These are phyloP conservation scores for Monascus purpureus DNA, from an alignment of 495 filamentous ascomycete genomes.

Conservation along the genomic window DNA sequence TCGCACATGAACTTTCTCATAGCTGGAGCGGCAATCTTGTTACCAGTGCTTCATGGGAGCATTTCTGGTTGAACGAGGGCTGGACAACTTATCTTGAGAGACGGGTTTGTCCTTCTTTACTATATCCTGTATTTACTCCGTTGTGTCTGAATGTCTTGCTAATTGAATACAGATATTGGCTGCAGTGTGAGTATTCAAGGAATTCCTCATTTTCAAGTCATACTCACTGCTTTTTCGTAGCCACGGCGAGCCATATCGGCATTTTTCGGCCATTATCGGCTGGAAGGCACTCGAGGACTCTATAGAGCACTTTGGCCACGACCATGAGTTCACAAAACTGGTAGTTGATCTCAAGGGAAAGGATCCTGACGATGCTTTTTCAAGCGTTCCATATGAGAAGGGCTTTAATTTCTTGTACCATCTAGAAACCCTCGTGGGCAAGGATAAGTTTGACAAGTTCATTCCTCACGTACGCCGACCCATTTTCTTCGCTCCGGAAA, in stretches of 20 bases:
- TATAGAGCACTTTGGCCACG: slow-evolving; percentile 57
- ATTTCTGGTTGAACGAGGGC: slow-evolving; percentile 95
- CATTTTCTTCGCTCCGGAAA: background rate
- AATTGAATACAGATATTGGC: slow-evolving; percentile 11
- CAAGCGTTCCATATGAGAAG: slow-evolving; percentile 61
- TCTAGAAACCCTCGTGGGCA: slow-evolving; percentile 74
- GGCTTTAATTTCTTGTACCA: slow-evolving; percentile 71
- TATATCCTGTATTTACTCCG: background rate
- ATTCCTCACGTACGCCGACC: slow-evolving; percentile 55
- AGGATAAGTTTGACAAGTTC: slow-evolving; percentile 77
- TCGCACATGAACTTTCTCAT: slow-evolving; percentile 87
- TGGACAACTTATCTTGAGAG: slow-evolving; percentile 94
- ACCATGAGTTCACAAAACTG: slow-evolving; percentile 87
- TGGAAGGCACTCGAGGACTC: slow-evolving; percentile 54
- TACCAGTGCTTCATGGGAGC: slow-evolving; percentile 83
- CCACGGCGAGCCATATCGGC: slow-evolving; percentile 71
- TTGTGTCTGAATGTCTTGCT: slow-evolving; percentile 1
- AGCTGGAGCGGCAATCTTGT: slow-evolving; percentile 92
- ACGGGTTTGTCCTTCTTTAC: slow-evolving; percentile 32
- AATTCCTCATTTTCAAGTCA: background rate
- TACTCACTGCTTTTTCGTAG: slow-evolving; percentile 11
- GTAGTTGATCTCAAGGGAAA: slow-evolving; percentile 74
- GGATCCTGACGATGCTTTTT: slow-evolving; percentile 93
- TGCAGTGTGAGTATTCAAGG: slow-evolving; percentile 9
- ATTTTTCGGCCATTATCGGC: slow-evolving; percentile 81